Percentiles rank a stretch among this genome's conserved stretches.
These are phyloP conservation scores for Wickerhamiella hasegawae DNA, from an alignment of 805 yeast genomes.

Conservation along the genomic window DNA sequence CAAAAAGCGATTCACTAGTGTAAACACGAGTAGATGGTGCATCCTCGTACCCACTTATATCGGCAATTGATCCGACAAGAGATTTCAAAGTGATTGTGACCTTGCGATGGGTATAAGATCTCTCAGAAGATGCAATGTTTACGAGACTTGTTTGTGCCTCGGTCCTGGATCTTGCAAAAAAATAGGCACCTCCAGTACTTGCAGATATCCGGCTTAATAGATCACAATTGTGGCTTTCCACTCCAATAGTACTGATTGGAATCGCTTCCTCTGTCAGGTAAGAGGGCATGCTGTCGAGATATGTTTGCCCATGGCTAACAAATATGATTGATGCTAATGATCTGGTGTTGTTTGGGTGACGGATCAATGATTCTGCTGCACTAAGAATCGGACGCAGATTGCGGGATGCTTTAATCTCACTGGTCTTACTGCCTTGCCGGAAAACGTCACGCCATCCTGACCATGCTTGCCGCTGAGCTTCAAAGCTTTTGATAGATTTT, in stretches of 20 bases:
- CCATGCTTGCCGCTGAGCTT: constrained; percentile 5
- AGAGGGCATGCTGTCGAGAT: neutral
- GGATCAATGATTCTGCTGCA: constrained; percentile 1
- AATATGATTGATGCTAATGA: neutral
- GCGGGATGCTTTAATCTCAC: too few relatives aligned
- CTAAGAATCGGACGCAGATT: too few relatives aligned
- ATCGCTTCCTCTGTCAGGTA: neutral
- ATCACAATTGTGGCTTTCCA: constrained; percentile 1
- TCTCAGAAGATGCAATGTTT: constrained; percentile 3
- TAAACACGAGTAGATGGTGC: neutral
- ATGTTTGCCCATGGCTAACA: neutral
- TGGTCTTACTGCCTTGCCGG: neutral
- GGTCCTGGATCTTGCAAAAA: neutral
- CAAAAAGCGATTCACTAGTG: too few relatives aligned
- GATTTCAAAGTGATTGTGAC: constrained; percentile 2
- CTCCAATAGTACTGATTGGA: constrained; percentile 4
- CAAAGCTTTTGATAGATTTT: neutral
- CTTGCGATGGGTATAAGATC: constrained; percentile 2
- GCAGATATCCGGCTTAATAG: constrained; percentile 1
- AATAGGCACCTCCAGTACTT: constrained; percentile 2
- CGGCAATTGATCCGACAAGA: constrained; percentile 1
- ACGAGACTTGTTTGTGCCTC: constrained; percentile 1
- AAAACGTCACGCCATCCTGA: constrained; percentile 1
- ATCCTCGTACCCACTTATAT: neutral
- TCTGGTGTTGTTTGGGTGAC: neutral